These are phyloP conservation scores for Aspergillus bombycis DNA, from an alignment of 2,329 filamentous ascomycete genomes.

Conservation along the genomic window DNA sequence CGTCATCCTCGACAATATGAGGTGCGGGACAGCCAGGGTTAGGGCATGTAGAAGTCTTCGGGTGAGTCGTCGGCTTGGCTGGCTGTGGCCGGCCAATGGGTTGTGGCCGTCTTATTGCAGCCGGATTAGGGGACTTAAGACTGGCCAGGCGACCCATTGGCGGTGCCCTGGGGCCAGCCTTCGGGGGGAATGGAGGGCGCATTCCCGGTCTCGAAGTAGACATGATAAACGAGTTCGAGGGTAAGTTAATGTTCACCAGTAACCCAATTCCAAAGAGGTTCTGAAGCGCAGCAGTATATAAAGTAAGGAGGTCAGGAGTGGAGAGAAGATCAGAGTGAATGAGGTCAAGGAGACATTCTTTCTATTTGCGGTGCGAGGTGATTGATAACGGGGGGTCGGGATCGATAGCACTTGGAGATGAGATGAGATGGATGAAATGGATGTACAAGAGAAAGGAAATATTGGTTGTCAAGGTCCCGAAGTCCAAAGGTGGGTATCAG, in stretches of 20 bases:
- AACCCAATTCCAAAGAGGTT: background rate
- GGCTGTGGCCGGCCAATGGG: constrained; percentile 34
- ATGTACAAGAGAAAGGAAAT: background rate
- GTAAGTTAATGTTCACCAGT: background rate
- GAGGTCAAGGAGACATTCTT: background rate
- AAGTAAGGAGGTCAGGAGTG: background rate
- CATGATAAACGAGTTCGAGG: constrained; percentile 25
- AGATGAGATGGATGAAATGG: background rate
- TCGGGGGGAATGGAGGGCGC: constrained; percentile 35
- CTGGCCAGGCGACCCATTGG: constrained; percentile 45
- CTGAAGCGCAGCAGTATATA: background rate
- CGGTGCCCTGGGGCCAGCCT: constrained; percentile 26
- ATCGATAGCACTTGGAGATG: background rate
- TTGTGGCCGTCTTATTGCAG: constrained; percentile 43
- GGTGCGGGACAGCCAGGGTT: constrained; percentile 50
- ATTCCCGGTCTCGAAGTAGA: constrained; percentile 37
- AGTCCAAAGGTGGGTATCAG: background rate
- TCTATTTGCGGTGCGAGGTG: background rate
- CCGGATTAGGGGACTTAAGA: constrained; percentile 41
- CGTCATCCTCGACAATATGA: constrained; percentile 51
- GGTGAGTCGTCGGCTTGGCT: constrained; percentile 38
- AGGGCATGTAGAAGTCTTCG: constrained; percentile 47
- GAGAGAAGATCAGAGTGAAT: background rate
- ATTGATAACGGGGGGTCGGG: background rate
- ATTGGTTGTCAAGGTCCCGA: background rate